A percentile compares a stretch with the other conserved stretches of the same genome.
Evolutionary conservation across 2,329 filamentous ascomycete species (phyloP).

Genomic region (Bertia moriformis): DNA sequence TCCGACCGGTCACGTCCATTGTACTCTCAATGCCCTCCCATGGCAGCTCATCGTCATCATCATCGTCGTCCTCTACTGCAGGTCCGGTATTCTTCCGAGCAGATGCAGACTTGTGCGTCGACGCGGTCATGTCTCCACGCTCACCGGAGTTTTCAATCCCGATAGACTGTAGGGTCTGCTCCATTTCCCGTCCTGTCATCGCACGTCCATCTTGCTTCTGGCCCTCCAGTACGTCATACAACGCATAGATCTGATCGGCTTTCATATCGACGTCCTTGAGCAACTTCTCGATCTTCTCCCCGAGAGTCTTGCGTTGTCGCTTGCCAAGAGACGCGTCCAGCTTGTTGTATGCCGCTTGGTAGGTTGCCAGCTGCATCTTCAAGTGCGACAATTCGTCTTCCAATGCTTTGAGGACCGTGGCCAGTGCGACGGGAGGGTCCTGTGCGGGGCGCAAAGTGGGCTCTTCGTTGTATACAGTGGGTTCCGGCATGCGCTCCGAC

Average conservation of each 20-base stretch:
- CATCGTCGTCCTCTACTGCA: slow-evolving; percentile 5
- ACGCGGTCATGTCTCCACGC: background rate
- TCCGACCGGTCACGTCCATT: slow-evolving; percentile 17
- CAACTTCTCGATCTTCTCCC: background rate
- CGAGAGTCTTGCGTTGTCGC: background rate
- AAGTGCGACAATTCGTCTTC: background rate
- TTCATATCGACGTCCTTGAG: background rate
- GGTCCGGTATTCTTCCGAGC: background rate
- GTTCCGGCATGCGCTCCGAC: slow-evolving; percentile 27
- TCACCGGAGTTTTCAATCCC: background rate
- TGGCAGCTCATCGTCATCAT: slow-evolving; percentile 20
- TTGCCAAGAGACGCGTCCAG: background rate
- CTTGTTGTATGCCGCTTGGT: background rate
- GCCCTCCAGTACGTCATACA: background rate
- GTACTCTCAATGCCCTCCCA: slow-evolving; percentile 26
- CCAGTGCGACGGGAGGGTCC: background rate
- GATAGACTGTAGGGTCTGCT: background rate
- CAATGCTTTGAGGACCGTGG: slow-evolving; percentile 1
- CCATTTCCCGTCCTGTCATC: background rate
- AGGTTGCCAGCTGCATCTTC: slow-evolving; percentile 1
- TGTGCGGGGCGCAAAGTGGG: slow-evolving; percentile 34
- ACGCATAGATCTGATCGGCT: slow-evolving; percentile 1
- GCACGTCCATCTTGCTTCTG: background rate
- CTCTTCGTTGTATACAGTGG: slow-evolving; percentile 31
- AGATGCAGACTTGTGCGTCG: background rate